A percentile compares a stretch with the other conserved stretches of the same genome.
Conservation (phyloP, 352 stramenopile species). For the Pythium myriotylum region DNA sequence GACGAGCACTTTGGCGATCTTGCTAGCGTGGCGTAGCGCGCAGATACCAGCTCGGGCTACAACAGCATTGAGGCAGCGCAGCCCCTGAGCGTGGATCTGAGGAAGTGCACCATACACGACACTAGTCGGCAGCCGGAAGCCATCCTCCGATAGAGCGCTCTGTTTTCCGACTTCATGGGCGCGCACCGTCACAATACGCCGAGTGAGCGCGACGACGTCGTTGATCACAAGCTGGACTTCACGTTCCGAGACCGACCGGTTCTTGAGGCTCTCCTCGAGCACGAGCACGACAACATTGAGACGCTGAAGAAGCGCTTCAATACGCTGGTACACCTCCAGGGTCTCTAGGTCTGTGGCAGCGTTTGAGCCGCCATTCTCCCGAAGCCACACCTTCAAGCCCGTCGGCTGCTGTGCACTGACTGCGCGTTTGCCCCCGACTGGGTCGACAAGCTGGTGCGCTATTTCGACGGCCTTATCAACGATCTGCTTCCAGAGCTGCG, state of each 20-base stretch:
- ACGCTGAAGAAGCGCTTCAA: conserved; percentile 42
- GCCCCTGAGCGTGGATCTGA: conserved; percentile 50
- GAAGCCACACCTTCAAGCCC: conserved; percentile 67
- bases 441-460: conserved; percentile 66
- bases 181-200: conserved; percentile 61
- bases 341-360: conserved; percentile 36
- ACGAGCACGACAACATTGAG: conserved; percentile 42
- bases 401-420: conserved; percentile 32
- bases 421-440: conserved; percentile 58
- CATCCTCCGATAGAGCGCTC: conserved; percentile 79
- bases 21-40: conserved; percentile 64
- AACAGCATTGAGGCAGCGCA: conserved; percentile 40
- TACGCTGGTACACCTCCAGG: conserved; percentile 63
- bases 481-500: conserved; percentile 67
- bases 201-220: conserved; percentile 57
- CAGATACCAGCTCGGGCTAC: conserved; percentile 60
- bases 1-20: conserved; percentile 63
- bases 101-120: conserved; percentile 74
- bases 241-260: conserved; percentile 64
- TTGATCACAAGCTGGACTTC: conserved; percentile 69
- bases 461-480: conserved; percentile 61
- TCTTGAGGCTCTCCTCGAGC: conserved; percentile 50
- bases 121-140: conserved; percentile 65
- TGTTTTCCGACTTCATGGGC: conserved; percentile 82
- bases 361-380: conserved; percentile 24